Conservation (phyloP, 2,329 filamentous ascomycete species). For the Colletotrichum brevisporum region DNA sequence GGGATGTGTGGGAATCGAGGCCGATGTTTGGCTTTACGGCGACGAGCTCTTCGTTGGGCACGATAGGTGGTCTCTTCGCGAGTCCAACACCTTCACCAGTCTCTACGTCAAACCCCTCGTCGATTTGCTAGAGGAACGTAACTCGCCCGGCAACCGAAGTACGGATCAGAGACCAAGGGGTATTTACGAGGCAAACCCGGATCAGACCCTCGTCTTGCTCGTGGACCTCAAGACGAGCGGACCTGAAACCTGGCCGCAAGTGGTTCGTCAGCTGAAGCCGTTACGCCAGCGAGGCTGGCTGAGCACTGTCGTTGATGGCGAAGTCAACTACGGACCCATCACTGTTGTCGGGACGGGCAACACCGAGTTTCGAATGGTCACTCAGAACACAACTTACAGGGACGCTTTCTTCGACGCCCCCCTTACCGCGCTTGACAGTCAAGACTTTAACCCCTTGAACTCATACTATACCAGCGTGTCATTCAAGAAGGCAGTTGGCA, state of each 20-base stretch:
- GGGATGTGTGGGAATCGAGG: constrained; percentile 76
- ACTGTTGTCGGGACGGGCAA: constrained; percentile 80
- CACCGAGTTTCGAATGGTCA: constrained; percentile 70
- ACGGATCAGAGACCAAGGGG: constrained; percentile 58
- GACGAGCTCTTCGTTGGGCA: constrained; percentile 74
- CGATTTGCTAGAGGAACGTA: constrained; percentile 67
- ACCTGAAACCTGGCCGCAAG: constrained; percentile 64
- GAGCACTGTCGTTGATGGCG: constrained; percentile 64
- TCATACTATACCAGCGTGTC: constrained; percentile 77
- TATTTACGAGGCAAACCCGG: constrained; percentile 67
- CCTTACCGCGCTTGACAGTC: constrained; percentile 57
- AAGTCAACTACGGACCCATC: constrained; percentile 68
- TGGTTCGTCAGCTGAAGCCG: constrained; percentile 69
- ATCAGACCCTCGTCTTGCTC: constrained; percentile 72
- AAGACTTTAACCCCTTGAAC: constrained; percentile 65
- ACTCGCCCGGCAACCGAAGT: constrained; percentile 60
- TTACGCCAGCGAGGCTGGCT: constrained; percentile 72
- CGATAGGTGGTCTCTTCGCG: constrained; percentile 66
- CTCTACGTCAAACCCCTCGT: constrained; percentile 77
- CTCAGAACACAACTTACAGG: constrained; percentile 66
- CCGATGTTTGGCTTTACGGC: constrained; percentile 76
- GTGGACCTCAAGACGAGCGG: constrained; percentile 78
- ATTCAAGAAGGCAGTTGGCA: constrained; percentile 68
- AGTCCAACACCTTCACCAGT: constrained; percentile 68
- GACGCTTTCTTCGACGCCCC: constrained; percentile 79